Evolutionary conservation across 202 grass and related monocot species (phyloP), one percentile per base, ranked within the genome.

Genomic region (Zizania palustris): DNA sequence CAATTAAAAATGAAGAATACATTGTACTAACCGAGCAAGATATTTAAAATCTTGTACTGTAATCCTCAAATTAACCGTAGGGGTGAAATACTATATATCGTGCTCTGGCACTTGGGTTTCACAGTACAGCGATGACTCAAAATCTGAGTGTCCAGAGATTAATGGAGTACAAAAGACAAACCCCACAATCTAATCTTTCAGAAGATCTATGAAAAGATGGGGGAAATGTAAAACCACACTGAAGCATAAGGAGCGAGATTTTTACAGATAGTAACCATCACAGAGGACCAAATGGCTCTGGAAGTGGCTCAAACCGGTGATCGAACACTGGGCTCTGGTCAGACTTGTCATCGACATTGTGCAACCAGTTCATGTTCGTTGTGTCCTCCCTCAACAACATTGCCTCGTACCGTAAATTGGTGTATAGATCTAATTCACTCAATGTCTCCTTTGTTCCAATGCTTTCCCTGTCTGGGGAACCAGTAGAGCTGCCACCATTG

Each of bases 351-450:
- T 96, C 96, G 2, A 62, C 72, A 15, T 35, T 88, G 60, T 96
- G 96, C 86, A 99, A 45, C 96, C 96, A 96, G 71, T 75, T 90
- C 4, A 73, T 96, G 71, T 85, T 96, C 43, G 85, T 93, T 4
- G 72, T 74, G 77, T 96, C 96, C 71, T 99, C 96, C 81, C 86
- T 96, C n/a, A 90, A 73, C 40, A 96, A 72, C 85, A 99, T 89
- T 6, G 85, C 85, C 56, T 99, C 96, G 6, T 96, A 91, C 39
- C 84, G 83, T 64, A 85, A 87, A 68, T 86, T 89, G 73, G 88
- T 79, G 39, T 89, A 88, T 38, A 87, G 80, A 86, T 99, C 90
- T 69, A 99, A 39, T 53, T 99, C 96, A 60, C 78, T 89, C 54
- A 91, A 49, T 71, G 76, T 86, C 54, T 93, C 92, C 81, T 85